phyloP scores from a whole-genome alignment of 345 rosid genomes.

The Geranium brycei region DNA sequence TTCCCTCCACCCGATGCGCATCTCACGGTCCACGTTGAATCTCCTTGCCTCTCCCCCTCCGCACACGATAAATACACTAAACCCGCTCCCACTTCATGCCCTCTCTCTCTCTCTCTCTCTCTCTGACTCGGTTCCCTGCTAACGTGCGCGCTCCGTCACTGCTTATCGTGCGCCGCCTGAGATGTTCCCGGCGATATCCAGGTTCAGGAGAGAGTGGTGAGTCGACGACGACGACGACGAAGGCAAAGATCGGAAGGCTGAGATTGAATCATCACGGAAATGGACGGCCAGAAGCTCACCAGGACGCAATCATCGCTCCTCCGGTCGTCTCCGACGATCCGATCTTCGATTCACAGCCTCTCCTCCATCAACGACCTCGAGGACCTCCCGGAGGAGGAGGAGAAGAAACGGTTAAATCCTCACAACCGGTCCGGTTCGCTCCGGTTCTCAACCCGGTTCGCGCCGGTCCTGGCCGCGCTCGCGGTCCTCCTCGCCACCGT shows the following conservation, averaged over 20 bases:
- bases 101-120: background rate
- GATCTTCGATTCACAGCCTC: slow-evolving; percentile 79
- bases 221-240: too few relatives aligned
- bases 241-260: slow-evolving; percentile 6
- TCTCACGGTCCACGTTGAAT: slow-evolving; percentile 46
- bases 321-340: slow-evolving; percentile 68
- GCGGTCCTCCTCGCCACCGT: slow-evolving; percentile 38
- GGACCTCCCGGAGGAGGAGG: slow-evolving; percentile 29
- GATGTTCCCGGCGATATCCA: slow-evolving; percentile 27
- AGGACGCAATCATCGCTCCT: slow-evolving; percentile 75
- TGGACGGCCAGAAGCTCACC: slow-evolving; percentile 61
- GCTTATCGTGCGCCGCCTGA: slow-evolving; percentile 24
- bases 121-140: slow-evolving; percentile 9
- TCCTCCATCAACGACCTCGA: slow-evolving; percentile 42
- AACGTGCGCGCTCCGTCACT: slow-evolving; percentile 24
- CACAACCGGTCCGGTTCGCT: slow-evolving; percentile 28
- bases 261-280: slow-evolving; percentile 10
- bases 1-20: slow-evolving; percentile 24
- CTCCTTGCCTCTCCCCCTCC: slow-evolving; percentile 6
- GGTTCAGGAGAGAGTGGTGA: too few relatives aligned
- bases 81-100: slow-evolving; percentile 14
- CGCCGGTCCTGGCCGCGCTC: slow-evolving; percentile 41
- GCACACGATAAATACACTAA: slow-evolving; percentile 16
- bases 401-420: background rate
- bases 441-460: slow-evolving; percentile 38